Evolutionary conservation across 2,329 filamentous ascomycete species (phyloP).

Genomic region (Emmonsia crescens): DNA sequence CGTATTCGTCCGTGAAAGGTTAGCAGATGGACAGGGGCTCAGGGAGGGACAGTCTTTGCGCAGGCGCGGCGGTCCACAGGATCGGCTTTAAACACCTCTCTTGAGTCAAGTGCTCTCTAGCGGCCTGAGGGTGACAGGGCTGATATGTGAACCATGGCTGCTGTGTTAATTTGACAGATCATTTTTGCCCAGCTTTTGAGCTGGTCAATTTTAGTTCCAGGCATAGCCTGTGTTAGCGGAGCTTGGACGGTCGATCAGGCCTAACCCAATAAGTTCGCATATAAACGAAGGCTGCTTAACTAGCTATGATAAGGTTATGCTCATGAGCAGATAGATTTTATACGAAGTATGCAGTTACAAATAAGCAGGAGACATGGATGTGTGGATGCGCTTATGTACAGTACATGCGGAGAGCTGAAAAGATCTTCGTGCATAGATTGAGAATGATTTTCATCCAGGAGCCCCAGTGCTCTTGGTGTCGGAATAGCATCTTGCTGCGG

Average conservation of each 20-base stretch:
- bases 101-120: neutral
- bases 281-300: neutral
- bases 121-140: neutral
- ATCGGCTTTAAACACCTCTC: neutral
- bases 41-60: neutral
- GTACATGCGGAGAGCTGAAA: neutral
- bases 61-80: neutral
- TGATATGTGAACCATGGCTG: neutral
- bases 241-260: neutral
- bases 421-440: no score
- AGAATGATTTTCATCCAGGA: neutral
- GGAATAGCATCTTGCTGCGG: neutral
- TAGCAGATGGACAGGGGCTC: neutral
- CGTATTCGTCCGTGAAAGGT: neutral
- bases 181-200: neutral
- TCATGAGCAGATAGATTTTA: neutral
- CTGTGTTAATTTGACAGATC: neutral
- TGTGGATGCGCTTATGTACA: neutral
- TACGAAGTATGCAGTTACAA: neutral
- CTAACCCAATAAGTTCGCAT: neutral
- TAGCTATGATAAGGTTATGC: neutral
- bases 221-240: neutral
- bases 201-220: neutral
- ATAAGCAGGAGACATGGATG: neutral
- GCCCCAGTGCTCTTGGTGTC: neutral